These are phyloP conservation scores for Podaxis rugospora DNA, from an alignment of 768 basidiomycete species.

Conservation along the genomic window DNA sequence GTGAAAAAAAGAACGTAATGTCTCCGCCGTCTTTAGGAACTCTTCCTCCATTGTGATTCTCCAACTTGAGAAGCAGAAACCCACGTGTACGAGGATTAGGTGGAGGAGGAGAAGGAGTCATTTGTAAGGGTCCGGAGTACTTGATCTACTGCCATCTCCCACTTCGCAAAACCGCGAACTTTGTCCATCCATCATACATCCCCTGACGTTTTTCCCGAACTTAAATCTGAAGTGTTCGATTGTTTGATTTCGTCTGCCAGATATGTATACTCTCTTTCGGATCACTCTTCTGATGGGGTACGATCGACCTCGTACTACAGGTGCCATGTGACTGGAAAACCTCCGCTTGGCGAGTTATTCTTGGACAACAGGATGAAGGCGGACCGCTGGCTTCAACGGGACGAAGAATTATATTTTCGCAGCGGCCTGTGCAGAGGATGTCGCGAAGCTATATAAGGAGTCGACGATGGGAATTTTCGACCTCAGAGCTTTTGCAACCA, in stretches of 20 bases:
- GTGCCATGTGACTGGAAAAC: not conserved
- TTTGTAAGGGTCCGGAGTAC: not conserved
- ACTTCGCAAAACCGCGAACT: slow-evolving; percentile 4
- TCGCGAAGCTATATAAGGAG: not conserved
- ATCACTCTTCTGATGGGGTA: not conserved
- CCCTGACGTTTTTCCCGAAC: not conserved
- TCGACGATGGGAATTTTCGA: not conserved
- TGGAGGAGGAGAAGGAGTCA: not conserved
- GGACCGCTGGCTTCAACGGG: not conserved
- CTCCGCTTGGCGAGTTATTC: not conserved
- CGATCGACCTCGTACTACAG: not conserved
- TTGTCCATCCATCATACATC: slow-evolving; percentile 2
- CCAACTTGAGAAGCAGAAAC: not conserved
- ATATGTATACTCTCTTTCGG: not conserved
- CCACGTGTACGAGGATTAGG: not conserved
- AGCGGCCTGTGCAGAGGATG: not conserved
- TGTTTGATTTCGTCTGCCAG: not conserved
- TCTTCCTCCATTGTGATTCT: not conserved
- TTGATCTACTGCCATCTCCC: not conserved
- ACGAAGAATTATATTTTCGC: not conserved
- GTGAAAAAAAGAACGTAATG: not conserved
- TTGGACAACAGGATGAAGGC: not conserved
- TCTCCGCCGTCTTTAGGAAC: not conserved
- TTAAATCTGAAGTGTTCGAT: not conserved
- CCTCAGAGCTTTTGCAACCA: not conserved